Percentiles rank a stretch among this genome's conserved stretches.
phyloP scores from a whole-genome alignment of 1,284 basidiomycete species.

The Coniferiporia sulphurascens region DNA sequence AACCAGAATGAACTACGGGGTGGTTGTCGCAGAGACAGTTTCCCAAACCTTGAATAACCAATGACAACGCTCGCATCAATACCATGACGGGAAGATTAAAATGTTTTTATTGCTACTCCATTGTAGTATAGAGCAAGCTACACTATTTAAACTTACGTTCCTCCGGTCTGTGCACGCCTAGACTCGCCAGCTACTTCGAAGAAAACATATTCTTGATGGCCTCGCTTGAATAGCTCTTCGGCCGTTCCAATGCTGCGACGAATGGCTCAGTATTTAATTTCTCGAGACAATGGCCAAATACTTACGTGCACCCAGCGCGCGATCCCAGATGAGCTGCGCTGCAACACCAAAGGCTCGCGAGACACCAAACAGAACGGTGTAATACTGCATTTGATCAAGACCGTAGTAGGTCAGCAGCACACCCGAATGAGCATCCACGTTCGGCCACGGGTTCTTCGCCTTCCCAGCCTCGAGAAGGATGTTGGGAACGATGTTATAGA shows the following conservation, averaged over 20 bases:
- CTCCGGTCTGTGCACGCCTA: too few species aligned
- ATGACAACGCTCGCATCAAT: too few species aligned
- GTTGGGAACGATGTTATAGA: constrained; percentile 90
- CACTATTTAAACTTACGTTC: too few species aligned
- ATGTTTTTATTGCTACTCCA: too few species aligned
- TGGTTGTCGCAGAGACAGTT: too few species aligned
- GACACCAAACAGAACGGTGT: constrained; percentile 96
- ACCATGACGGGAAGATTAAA: too few species aligned
- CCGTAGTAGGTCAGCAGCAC: constrained; percentile 91
- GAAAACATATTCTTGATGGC: constrained; percentile 72
- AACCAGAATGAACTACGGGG: too few species aligned
- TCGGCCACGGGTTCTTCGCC: constrained; percentile 92
- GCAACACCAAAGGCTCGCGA: constrained; percentile 90
- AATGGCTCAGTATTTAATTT: not conserved
- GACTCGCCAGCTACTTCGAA: not conserved
- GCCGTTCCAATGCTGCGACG: constrained; percentile 71
- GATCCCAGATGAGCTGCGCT: constrained; percentile 91
- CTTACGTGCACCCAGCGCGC: constrained; percentile 88
- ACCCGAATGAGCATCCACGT: constrained; percentile 97
- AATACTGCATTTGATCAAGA: constrained; percentile 86
- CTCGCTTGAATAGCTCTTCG: constrained; percentile 79
- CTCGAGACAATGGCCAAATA: constrained; percentile 23
- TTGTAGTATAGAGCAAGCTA: too few species aligned
- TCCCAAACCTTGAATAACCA: too few species aligned
- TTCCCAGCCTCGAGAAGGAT: constrained; percentile 94